phyloP scores from a whole-genome alignment of 2,329 filamentous ascomycete species.

The Sclerotinia subarctica region DNA sequence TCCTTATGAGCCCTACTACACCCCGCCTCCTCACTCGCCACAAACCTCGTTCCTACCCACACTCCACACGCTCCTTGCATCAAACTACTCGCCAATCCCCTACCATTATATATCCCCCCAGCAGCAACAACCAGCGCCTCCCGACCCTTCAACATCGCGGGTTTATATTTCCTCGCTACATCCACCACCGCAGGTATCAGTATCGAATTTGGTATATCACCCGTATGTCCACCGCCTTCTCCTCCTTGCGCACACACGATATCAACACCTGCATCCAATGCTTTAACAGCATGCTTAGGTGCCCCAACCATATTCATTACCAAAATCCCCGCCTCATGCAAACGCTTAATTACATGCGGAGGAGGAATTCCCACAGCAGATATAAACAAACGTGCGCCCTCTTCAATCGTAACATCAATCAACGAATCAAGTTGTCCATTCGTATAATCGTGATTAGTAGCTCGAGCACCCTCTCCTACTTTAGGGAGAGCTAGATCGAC shows the following conservation, averaged over 20 bases:
- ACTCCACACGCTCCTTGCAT: slow-evolving; percentile 87
- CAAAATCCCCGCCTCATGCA: slow-evolving; percentile 77
- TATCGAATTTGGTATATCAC: slow-evolving; percentile 80
- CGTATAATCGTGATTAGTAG: slow-evolving; percentile 96
- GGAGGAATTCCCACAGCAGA: slow-evolving; percentile 86
- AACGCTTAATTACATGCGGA: slow-evolving; percentile 63
- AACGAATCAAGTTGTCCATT: slow-evolving; percentile 83
- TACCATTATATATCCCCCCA: slow-evolving; percentile 80
- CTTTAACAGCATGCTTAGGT: slow-evolving; percentile 87
- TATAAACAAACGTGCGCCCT: slow-evolving; percentile 83
- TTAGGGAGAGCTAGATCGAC: slow-evolving; percentile 90
- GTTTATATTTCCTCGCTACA: slow-evolving; percentile 59
- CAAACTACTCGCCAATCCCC: slow-evolving; percentile 73
- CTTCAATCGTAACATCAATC: slow-evolving; percentile 79
- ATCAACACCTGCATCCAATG: slow-evolving; percentile 81
- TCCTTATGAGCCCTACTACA: slow-evolving; percentile 81
- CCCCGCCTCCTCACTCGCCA: slow-evolving; percentile 76
- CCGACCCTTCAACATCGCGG: slow-evolving; percentile 64
- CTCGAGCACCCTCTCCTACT: slow-evolving; percentile 76
- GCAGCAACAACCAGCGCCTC: slow-evolving; percentile 82
- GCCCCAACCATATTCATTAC: slow-evolving; percentile 98
- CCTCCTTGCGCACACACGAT: slow-evolving; percentile 90
- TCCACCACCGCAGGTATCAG: slow-evolving; percentile 86
- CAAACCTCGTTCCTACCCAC: slow-evolving; percentile 93
- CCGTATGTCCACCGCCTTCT: slow-evolving; percentile 91